A percentile compares a stretch with the other conserved stretches of the same genome.
These are phyloP conservation scores for Metschnikowia drakensbergensis DNA, from an alignment of 805 yeast genomes.

Conservation along the genomic window DNA sequence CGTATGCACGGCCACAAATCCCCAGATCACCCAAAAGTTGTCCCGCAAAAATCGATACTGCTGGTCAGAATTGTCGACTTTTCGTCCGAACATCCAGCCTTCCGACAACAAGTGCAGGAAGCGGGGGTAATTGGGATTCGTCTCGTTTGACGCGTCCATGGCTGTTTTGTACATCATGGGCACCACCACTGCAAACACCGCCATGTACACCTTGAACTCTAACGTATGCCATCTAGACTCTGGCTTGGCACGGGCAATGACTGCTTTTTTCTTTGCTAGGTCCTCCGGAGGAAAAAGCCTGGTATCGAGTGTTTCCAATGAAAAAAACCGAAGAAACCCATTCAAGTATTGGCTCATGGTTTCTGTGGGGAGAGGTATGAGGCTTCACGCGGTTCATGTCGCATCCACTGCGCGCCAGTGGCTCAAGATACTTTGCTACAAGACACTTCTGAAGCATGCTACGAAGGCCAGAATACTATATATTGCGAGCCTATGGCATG, in stretches of 20 bases:
- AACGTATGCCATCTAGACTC: constrained; percentile 68
- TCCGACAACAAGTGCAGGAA: constrained; percentile 59
- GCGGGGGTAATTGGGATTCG: constrained; percentile 66
- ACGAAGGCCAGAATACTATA: too few relatives aligned
- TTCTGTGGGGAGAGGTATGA: not conserved
- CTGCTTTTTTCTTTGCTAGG: constrained; percentile 26
- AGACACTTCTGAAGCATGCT: not conserved
- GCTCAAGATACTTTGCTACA: not conserved
- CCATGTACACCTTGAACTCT: constrained; percentile 69
- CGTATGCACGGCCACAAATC: constrained; percentile 53
- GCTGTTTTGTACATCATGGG: constrained; percentile 84
- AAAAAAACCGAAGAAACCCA: constrained; percentile 35
- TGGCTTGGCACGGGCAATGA: constrained; percentile 30
- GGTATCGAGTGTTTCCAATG: constrained; percentile 51
- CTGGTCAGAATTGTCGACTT: constrained; percentile 87
- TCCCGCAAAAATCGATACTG: constrained; percentile 88
- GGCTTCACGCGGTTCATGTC: not conserved
- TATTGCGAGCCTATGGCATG: not conserved
- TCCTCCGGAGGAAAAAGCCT: constrained; percentile 43
- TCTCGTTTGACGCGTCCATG: constrained; percentile 70
- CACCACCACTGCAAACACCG: constrained; percentile 62
- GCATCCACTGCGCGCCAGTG: not conserved
- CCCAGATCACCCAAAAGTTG: constrained; percentile 62
- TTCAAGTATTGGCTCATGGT: constrained; percentile 6
- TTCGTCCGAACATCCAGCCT: constrained; percentile 90